Evolutionary conservation across 2,329 filamentous ascomycete species (phyloP), one percentile per base, ranked within the genome.

Genomic region (Calycina herbarum): DNA sequence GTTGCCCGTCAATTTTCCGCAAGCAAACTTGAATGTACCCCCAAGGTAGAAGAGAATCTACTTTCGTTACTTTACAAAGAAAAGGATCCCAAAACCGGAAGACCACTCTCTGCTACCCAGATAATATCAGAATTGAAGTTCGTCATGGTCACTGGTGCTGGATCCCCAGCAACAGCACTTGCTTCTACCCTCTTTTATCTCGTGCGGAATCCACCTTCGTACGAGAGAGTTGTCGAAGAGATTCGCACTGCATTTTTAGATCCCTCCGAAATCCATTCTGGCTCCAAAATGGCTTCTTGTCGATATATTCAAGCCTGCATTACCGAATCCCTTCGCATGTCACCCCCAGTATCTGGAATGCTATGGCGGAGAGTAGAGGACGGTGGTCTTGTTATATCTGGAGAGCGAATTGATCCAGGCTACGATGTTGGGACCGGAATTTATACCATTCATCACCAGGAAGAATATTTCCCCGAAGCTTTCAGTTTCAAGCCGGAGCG

Each of bases 111-210:
- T 17, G n/a, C 40, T 45, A 17, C 15, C 40, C 17, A 45, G 15
- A 45, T n/a, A 17, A n/a, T 17, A 45, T n/a, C 15, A n/a, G 13
- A 15, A 17, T 17, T 6, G 40, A 17, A n/a, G 3, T 38, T 15
- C 45, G 40, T 62, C n/a, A 56, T 31, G 29, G 29, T 31, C 5
- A 56, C 63, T 42, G 61, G 63, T 64, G 62, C 35, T 20, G 80
- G 82, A 61, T 82, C 80, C 0, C 77, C 78, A 0, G 76, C 78
- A 11, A 69, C 68, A 2, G 64, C 66, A 8, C 56, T 72, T 5
- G 59, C 70, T 5, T 40, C 63, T 1, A 33, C 64, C 5, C 66
- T 70, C 62, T 71, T 68, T 57, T 68, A 68, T 56, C 62, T 68
- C 2, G 24, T 48, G 10, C 56, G 45, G 35, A 64, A 64, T 40